phyloP scores from a whole-genome alignment of 164 flowering plant species.

The Umbellularia californica region DNA sequence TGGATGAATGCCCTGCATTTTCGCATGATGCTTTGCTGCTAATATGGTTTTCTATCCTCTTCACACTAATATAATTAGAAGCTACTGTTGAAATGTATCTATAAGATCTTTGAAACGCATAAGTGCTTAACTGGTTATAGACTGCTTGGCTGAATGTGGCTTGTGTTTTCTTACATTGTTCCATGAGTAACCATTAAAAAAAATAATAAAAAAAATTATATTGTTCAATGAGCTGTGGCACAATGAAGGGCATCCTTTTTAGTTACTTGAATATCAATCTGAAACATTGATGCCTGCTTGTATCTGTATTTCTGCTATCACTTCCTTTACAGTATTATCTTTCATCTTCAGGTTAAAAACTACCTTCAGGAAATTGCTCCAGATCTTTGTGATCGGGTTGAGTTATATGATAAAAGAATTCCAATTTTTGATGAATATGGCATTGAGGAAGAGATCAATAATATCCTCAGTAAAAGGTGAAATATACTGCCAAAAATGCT shows the following conservation, averaged over 20 bases:
- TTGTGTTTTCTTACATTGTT: too few relatives aligned
- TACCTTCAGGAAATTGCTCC: conserved; percentile 97
- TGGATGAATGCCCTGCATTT: background rate
- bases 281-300: background rate
- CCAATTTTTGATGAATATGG: conserved; percentile 87
- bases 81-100: too few relatives aligned
- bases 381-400: conserved; percentile 80
- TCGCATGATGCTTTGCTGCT: background rate
- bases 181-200: too few relatives aligned
- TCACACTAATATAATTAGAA: too few relatives aligned
- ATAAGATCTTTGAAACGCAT: too few relatives aligned
- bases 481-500: conserved; percentile 1
- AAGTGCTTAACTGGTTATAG: too few relatives aligned
- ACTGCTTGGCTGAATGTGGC: too few relatives aligned
- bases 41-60: too few relatives aligned
- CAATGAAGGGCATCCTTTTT: background rate
- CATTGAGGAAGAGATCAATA: conserved; percentile 84
- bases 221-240: background rate
- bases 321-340: background rate
- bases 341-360: conserved; percentile 63
- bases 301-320: background rate
- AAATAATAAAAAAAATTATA: too few relatives aligned
- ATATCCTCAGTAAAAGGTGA: conserved; percentile 88
- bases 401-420: conserved; percentile 59
- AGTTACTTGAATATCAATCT: background rate